phyloP scores from a whole-genome alignment of 768 basidiomycete species.

The Macrolepiota fuliginosa region DNA sequence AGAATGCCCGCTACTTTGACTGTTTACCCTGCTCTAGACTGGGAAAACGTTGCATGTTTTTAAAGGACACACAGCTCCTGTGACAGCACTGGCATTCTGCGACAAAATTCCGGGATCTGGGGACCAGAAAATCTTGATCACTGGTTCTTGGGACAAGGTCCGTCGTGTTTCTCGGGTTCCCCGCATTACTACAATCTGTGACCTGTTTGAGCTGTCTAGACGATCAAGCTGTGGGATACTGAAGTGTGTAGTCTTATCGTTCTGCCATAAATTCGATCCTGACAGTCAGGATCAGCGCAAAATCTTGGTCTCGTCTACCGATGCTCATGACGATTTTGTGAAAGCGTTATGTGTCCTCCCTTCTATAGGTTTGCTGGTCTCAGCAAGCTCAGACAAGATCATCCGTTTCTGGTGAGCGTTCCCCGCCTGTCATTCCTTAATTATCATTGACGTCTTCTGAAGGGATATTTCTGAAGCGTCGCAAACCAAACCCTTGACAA shows the following conservation, averaged over 20 bases:
- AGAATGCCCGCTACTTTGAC: not conserved
- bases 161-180: slow-evolving; percentile 1
- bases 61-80: slow-evolving; percentile 86
- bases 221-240: slow-evolving; percentile 85
- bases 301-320: slow-evolving; percentile 62
- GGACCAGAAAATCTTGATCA: slow-evolving; percentile 61
- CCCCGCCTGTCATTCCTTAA: not conserved
- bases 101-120: slow-evolving; percentile 36
- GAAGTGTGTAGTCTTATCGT: slow-evolving; percentile 44
- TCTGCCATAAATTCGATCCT: not conserved
- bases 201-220: slow-evolving; percentile 39
- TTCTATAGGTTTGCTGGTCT: slow-evolving; percentile 64
- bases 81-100: slow-evolving; percentile 77
- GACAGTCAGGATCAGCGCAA: slow-evolving; percentile 51
- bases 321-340: slow-evolving; percentile 88
- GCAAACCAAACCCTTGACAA: slow-evolving; percentile 40
- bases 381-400: slow-evolving; percentile 88
- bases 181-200: not conserved
- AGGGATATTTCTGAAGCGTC: slow-evolving; percentile 64
- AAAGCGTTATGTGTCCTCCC: slow-evolving; percentile 79
- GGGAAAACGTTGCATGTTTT: slow-evolving; percentile 76
- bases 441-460: slow-evolving; percentile 2
- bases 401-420: slow-evolving; percentile 79
- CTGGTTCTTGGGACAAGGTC: slow-evolving; percentile 94
- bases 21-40: slow-evolving; percentile 47